phyloP scores from a whole-genome alignment of 2,329 filamentous ascomycete species.

The Corynespora cassiicola region DNA sequence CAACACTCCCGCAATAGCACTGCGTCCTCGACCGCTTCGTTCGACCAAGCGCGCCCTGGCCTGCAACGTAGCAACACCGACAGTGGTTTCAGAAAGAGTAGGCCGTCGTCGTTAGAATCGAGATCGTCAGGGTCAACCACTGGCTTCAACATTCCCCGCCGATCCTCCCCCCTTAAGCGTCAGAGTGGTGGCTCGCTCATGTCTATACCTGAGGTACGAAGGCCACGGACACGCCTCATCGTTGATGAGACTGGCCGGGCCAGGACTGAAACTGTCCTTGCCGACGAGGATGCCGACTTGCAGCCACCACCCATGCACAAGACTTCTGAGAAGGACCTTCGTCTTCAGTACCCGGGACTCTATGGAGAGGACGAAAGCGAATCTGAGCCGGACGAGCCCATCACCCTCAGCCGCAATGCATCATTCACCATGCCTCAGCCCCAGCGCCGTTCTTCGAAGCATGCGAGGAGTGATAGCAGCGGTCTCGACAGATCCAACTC shows the following conservation, averaged over 20 bases:
- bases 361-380: conserved; percentile 51
- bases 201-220: conserved; percentile 54
- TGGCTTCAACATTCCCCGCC: conserved; percentile 45
- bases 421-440: conserved; percentile 42
- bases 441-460: conserved; percentile 41
- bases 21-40: conserved; percentile 45
- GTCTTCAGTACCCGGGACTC: conserved; percentile 51
- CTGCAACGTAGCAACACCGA: conserved; percentile 56
- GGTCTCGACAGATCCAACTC: conserved; percentile 34
- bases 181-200: conserved; percentile 49
- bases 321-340: conserved; percentile 35
- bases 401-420: conserved; percentile 40
- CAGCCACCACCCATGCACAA: no score
- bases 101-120: conserved; percentile 37
- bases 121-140: conserved; percentile 27
- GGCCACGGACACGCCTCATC: conserved; percentile 52
- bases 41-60: conserved; percentile 35
- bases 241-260: conserved; percentile 57
- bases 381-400: conserved; percentile 41
- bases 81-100: conserved; percentile 43
- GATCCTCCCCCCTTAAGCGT: conserved; percentile 56
- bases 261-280: conserved; percentile 52
- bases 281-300: conserved; percentile 42
- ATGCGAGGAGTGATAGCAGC: conserved; percentile 41
- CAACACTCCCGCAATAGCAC: conserved; percentile 50